Evolutionary conservation across 495 filamentous ascomycete genomes (phyloP).

Genomic region (Usnea hakonensis): DNA sequence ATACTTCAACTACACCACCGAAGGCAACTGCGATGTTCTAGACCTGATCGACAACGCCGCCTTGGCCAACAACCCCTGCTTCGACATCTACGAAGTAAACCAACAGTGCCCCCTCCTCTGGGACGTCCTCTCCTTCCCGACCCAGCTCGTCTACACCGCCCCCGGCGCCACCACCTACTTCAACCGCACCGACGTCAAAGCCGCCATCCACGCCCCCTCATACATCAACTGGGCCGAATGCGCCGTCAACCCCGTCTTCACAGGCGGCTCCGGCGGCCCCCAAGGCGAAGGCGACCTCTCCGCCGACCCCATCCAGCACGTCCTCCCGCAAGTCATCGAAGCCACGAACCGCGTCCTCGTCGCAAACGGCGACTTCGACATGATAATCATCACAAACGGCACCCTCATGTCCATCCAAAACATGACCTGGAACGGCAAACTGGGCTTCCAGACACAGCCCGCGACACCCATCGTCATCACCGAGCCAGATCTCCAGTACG

Average conservation of each 20-base stretch:
- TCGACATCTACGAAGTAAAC: conserved; percentile 50
- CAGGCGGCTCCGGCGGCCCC: conserved; percentile 28
- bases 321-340: conserved; percentile 55
- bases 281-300: conserved; percentile 26
- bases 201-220: conserved; percentile 47
- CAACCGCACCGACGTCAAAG: conserved; percentile 48
- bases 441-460: conserved; percentile 57
- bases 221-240: conserved; percentile 40
- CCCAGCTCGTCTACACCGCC: conserved; percentile 33
- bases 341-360: conserved; percentile 60
- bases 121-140: conserved; percentile 45
- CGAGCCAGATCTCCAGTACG: conserved; percentile 22
- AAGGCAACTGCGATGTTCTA: conserved; percentile 48
- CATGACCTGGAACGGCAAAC: conserved; percentile 73
- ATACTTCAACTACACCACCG: conserved; percentile 38
- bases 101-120: conserved; percentile 38
- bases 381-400: conserved; percentile 54
- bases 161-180: conserved; percentile 46
- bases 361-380: conserved; percentile 56
- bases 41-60: conserved; percentile 41
- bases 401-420: conserved; percentile 69
- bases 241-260: conserved; percentile 36
- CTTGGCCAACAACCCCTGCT: conserved; percentile 49
- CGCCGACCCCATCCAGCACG: conserved; percentile 41
- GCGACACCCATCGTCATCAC: conserved; percentile 13